Conservation (phyloP, 148 eudicot species). For the Chenopodium formosanum region DNA sequence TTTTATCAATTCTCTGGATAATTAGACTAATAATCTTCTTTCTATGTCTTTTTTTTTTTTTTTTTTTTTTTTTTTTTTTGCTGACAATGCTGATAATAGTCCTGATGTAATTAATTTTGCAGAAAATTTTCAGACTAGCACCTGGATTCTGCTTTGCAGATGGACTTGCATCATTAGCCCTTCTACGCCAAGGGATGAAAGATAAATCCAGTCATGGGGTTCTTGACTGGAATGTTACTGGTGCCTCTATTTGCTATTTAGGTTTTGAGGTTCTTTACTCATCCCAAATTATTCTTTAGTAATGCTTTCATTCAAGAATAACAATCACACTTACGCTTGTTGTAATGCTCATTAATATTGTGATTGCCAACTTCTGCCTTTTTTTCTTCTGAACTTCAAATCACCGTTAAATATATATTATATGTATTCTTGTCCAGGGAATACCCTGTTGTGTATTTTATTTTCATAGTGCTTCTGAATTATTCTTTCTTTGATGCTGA, state of each 20-base stretch:
- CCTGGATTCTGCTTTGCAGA: conserved; percentile 99
- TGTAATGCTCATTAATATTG: neutral
- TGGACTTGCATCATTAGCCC: conserved; percentile 96
- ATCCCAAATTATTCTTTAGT: conserved; percentile 9
- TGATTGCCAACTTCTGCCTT: conserved; percentile 6
- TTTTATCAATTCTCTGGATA: neutral
- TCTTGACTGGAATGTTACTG: conserved; percentile 91
- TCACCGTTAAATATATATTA: neutral
- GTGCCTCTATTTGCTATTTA: conserved; percentile 88
- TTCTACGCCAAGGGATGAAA: conserved; percentile 91
- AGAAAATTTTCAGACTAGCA: conserved; percentile 86
- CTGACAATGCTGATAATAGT: conserved; percentile 6
- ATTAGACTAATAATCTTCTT: neutral
- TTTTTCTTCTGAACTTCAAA: neutral
- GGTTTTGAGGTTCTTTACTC: conserved; percentile 69
- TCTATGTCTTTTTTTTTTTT: neutral
- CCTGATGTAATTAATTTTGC: conserved; percentile 33
- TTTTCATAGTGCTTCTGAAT: neutral
- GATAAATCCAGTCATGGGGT: conserved; percentile 61
- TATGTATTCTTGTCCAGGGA: no score
- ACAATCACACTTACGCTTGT: neutral
- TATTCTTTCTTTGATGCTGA: neutral
- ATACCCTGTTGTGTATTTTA: no score
- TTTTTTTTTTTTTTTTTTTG: conserved; percentile 2
- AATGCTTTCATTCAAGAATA: neutral